Conservation (phyloP, 2,329 filamentous ascomycete genomes). For the Teratosphaeria zuluensis region DNA sequence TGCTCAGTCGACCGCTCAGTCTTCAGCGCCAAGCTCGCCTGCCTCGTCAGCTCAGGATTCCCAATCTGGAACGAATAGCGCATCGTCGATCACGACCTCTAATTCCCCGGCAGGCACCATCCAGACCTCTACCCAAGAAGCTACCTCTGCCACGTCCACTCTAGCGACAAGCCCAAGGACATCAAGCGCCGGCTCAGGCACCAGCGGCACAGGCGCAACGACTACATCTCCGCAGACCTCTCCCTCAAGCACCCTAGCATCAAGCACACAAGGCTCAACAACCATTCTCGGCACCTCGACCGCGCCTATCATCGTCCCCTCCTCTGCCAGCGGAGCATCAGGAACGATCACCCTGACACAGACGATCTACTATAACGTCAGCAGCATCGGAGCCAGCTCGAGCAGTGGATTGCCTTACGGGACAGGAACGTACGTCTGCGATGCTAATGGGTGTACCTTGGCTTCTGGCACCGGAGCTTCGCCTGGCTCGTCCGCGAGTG, state of each 20-base stretch:
- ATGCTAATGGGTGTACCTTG: background rate
- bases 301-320: background rate
- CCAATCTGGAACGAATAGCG: background rate
- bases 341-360: background rate
- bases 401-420: background rate
- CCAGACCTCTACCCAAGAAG: background rate
- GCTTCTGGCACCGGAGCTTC: background rate
- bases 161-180: background rate
- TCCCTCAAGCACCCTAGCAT: background rate
- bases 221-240: background rate
- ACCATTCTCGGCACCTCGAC: background rate
- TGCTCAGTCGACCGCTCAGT: background rate
- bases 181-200: background rate
- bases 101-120: background rate
- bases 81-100: background rate
- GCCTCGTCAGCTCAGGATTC: too few species aligned
- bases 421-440: background rate
- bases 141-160: background rate
- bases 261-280: background rate
- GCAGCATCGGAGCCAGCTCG: background rate
- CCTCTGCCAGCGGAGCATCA: background rate
- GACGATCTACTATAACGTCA: slow-evolving; percentile 1
- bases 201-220: background rate
- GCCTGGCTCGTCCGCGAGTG: background rate
- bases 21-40: background rate